Evolutionary conservation across 179 eudicot species (phyloP), one percentile per base, ranked within the genome.

Genomic region (Spergularia azorica): DNA sequence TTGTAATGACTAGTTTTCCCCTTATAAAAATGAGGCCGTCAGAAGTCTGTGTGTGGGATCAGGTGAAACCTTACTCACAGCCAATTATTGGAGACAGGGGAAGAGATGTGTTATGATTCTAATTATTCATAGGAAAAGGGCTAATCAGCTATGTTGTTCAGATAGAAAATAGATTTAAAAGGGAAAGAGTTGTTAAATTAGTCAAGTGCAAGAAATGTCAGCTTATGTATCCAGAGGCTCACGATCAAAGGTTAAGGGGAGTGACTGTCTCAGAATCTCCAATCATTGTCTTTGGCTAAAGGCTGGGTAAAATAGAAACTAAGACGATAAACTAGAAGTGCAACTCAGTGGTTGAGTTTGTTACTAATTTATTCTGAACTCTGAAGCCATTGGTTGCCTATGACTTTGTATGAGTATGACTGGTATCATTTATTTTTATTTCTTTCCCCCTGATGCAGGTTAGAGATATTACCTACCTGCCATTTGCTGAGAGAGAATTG

Each of bases 401-500:
- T 63, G 48, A 46, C 66, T 10, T 20, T 5, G 5, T 43, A 54
- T 6, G n/a, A n/a, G 57, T 51, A 1, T 68, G 12, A 36, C 20
- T 52, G 43, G 66, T 13, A 61, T 78, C 62, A 58, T 63, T 39
- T 14, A 61, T 7, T 72, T 50, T n/a, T n/a, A n/a, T 9, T 55
- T 26, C 55, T 20, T 13, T 63, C 48, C 63, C 51, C 43, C 18
- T 68, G 62, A 52, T 78, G 56, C 89, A 94, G 97, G 94, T 94
- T 61, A 83, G 81, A 66, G 95, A 90, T 81, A 68, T 94, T 32
- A 92, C 95, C 12, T 90, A 90, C 75, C 65, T 85, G 65, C 98
- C 98, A 77, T 94, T 92, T 83, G 97, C 97, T 77, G 98, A 94
- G 86, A 86, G 98, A 51, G 98, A 92, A 77, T 80, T 94, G 76